Base-by-base conservation (phyloP, 2,329 filamentous ascomycete species). In the Aspergillus brunneoviolaceus region DNA sequence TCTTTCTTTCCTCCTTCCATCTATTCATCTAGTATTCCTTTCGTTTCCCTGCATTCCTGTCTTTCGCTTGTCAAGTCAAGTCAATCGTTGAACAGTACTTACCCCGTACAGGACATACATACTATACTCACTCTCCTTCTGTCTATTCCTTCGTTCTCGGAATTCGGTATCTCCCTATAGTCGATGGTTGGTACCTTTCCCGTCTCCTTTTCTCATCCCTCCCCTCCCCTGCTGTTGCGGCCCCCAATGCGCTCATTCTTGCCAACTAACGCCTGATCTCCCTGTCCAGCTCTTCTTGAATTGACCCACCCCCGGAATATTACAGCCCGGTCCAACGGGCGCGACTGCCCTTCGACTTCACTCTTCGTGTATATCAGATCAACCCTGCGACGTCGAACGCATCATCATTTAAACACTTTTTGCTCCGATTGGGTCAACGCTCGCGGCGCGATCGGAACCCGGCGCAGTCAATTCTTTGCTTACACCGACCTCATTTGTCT, bases 21-120 rank as follows among this genome's bases (percentile, higher is more conserved):
- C 64, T 60, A 64, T 62, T 60, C 50, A 61, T 66, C 64, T 60
- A 64, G 61, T 60, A 49, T 58, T 57, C 31, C 53, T 55, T 16
- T 55, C 53, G 53, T 55, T 55, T 49, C 27, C 45, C 19, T 33
- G 27, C 53, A 55, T 55, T 39, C 53, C 57, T 19, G 29, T 59
- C 49, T 39, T 54, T 59, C 33, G 42, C 56, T 58, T 45, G 27
- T 50, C 49, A 50, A 29, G 29, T n/a, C 49, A 12, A 50, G 29
- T n/a, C 49, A 12, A 50, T 50, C 29, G 29, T 50, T 31, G 23
- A 25, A 50, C 19, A 27, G 7, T 42, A 29, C 27, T 29, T 2
- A 29, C 27, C 9, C 27, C 27, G 27, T 29, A 10, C 27, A 29
- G 27, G 3, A 29, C 7, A 29, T 29, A 23, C 55, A 48, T 58